Evolutionary conservation across 208 protist genomes (phyloP), one percentile per base, ranked within the genome.

Genomic region (Plasmodiophora brassicae): DNA sequence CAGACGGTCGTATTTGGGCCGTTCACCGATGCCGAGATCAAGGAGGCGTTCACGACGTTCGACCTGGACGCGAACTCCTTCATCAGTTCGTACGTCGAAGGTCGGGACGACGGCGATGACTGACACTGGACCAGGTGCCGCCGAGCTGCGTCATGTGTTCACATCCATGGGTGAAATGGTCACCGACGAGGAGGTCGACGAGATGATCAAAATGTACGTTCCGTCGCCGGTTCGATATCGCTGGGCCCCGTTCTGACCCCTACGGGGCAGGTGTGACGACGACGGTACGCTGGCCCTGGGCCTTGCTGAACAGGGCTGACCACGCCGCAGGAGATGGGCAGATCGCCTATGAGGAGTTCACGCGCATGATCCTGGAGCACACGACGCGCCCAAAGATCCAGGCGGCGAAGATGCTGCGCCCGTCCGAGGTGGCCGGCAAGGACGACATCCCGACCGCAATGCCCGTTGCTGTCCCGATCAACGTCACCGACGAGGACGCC

Each of bases 171-270:
- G 65, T 32, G 65, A 78, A 32, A 44, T 78, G 65, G 41, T 78
- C 5, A 78, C 65, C 14, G 65, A 78, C n/a, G 65, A 78, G 41
- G 65, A 78, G n/a, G 65, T 78, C 65, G 65, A 78, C n/a, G 65
- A 78, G n/a, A 78, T 78, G 65, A 78, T 78, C 5, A 78, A 78
- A 78, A 78, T 78, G 65, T 78, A 5, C 5, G n/a, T 36, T 8
- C 65, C 5, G n/a, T 32, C 65, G 14, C 65, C 20, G 5, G 32
- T 5, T 14, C 41, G 41, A 5, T 78, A 38, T 32, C 10, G 20
- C n/a, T 78, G 65, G n/a, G n/a, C n/a, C n/a, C n/a, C n/a, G n/a
- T n/a, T n/a, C 20, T 78, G 65, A 38, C 32, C n/a, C 14, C 14
- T 78, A 5, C 41, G 5, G 65, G 5, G 10, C 41, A 78, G 65